Percentiles rank a stretch among this genome's conserved stretches.
These are phyloP conservation scores for Candida adriatica DNA, from an alignment of 805 yeast species.

Conservation along the genomic window DNA sequence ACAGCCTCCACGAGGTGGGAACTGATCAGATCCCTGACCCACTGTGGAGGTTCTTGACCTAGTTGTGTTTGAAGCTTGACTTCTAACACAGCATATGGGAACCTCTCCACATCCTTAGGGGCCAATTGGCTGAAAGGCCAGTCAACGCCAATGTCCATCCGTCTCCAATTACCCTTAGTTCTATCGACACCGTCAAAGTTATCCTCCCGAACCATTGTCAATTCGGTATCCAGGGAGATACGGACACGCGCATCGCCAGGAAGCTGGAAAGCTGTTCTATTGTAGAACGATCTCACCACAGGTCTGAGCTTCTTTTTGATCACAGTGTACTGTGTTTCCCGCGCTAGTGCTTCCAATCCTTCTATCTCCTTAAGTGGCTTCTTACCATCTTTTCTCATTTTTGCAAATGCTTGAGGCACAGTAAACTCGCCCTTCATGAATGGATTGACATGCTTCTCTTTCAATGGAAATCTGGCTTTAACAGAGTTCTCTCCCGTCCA, in stretches of 20 bases:
- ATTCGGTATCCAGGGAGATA: slow-evolving; percentile 94
- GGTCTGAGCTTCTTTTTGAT: slow-evolving; percentile 83
- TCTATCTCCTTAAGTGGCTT: slow-evolving; percentile 85
- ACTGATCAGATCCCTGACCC: slow-evolving; percentile 90
- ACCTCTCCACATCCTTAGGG: slow-evolving; percentile 80
- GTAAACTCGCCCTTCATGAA: slow-evolving; percentile 81
- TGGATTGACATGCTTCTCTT: slow-evolving; percentile 83
- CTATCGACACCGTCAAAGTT: slow-evolving; percentile 90
- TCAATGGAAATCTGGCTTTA: slow-evolving; percentile 89
- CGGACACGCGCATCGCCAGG: slow-evolving; percentile 99
- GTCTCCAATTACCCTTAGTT: slow-evolving; percentile 92
- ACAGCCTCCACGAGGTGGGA: slow-evolving; percentile 96
- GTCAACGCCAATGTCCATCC: slow-evolving; percentile 97
- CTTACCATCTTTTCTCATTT: slow-evolving; percentile 88
- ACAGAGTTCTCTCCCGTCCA: slow-evolving; percentile 99
- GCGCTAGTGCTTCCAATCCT: slow-evolving; percentile 83
- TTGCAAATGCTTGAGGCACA: slow-evolving; percentile 84
- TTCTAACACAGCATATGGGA: slow-evolving; percentile 96
- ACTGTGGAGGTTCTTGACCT: slow-evolving; percentile 98
- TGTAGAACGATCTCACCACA: slow-evolving; percentile 91
- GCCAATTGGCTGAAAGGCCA: slow-evolving; percentile 88
- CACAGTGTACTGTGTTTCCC: slow-evolving; percentile 87
- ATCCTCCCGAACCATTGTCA: slow-evolving; percentile 97
- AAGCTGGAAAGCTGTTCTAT: slow-evolving; percentile 96
- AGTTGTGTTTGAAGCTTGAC: slow-evolving; percentile 95